phyloP scores from a whole-genome alignment of 2,329 filamentous ascomycete species.

The Colletotrichum aenigma region DNA sequence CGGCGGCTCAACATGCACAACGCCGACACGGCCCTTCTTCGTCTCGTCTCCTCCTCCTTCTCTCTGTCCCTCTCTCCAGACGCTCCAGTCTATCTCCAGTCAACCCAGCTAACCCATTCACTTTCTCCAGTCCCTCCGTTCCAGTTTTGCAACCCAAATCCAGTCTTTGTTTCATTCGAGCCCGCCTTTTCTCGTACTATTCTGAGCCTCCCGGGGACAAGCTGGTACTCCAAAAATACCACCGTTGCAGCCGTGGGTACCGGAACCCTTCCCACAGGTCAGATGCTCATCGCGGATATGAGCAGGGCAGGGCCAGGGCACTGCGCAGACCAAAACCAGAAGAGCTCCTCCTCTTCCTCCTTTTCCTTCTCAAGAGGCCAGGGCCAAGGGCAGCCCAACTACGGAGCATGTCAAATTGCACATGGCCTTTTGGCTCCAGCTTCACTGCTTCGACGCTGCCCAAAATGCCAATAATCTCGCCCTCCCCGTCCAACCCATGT shows the following conservation, averaged over 20 bases:
- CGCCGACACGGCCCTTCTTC: background rate
- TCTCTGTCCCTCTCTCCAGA: background rate
- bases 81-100: background rate
- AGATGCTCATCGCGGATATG: background rate
- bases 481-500: background rate
- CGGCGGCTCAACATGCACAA: background rate
- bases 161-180: background rate
- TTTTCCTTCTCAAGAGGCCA: background rate
- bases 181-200: slow-evolving; percentile 3
- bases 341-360: background rate
- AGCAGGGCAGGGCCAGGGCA: background rate
- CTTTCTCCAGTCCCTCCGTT: slow-evolving; percentile 8
- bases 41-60: background rate
- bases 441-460: background rate
- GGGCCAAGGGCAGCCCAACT: background rate
- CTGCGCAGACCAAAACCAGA: background rate
- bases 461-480: background rate
- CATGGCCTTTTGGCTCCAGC: background rate
- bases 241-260: background rate
- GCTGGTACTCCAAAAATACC: background rate
- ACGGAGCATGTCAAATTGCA: background rate
- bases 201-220: background rate
- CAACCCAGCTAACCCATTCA: slow-evolving; percentile 13
- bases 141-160: background rate
- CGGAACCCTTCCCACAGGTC: background rate